Conservation (phyloP, 495 filamentous ascomycete species). For the Penicillium diatomitis region DNA sequence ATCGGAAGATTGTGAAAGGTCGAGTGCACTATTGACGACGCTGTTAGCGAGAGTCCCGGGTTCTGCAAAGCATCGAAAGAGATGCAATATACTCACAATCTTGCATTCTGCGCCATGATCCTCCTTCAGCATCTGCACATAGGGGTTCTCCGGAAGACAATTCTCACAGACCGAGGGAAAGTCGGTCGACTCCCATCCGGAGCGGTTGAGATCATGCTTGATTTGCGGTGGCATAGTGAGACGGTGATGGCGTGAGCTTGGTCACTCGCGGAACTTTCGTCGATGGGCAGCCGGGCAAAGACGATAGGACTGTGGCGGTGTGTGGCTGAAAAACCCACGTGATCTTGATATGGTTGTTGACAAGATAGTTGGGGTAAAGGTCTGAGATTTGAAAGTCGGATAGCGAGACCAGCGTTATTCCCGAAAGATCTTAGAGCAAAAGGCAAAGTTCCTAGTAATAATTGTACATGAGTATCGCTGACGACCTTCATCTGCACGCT, state of each 20-base stretch:
- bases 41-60: background rate
- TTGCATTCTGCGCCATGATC: constrained; percentile 72
- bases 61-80: background rate
- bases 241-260: background rate
- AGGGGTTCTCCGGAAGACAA: constrained; percentile 93
- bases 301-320: constrained; percentile 8
- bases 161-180: constrained; percentile 58
- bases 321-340: constrained; percentile 1
- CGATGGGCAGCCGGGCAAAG: background rate
- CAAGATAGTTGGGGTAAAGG: too few species aligned
- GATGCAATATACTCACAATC: constrained; percentile 27
- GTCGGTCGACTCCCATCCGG: constrained; percentile 89
- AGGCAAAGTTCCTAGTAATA: too few species aligned
- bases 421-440: too few species aligned
- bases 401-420: too few species aligned
- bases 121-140: constrained; percentile 97
- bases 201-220: constrained; percentile 94
- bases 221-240: constrained; percentile 51
- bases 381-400: too few species aligned
- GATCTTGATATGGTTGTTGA: too few species aligned
- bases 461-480: too few species aligned
- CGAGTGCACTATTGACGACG: constrained; percentile 57
- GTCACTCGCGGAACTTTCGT: background rate
- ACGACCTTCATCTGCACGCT: too few species aligned
- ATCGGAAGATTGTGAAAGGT: constrained; percentile 91